Conservation (phyloP, 2,329 filamentous ascomycete genomes). For the Hypoxylon sp. region DNA sequence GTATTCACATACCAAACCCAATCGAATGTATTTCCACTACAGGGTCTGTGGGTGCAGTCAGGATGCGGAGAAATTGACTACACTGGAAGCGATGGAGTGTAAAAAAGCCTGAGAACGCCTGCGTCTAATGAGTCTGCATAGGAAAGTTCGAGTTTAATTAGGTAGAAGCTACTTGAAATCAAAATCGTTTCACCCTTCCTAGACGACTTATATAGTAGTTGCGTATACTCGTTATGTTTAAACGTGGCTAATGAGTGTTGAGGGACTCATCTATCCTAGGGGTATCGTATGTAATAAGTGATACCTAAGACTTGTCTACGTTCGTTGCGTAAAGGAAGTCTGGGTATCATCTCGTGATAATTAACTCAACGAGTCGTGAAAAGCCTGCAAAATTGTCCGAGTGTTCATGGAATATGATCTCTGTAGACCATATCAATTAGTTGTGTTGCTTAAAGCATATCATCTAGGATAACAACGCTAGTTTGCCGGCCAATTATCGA, state of each 20-base stretch:
- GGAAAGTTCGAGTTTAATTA: not conserved
- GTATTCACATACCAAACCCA: slow-evolving; percentile 43
- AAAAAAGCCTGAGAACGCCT: not conserved
- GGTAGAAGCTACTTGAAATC: not conserved
- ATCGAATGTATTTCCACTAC: slow-evolving; percentile 32
- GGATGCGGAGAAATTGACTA: slow-evolving; percentile 43
- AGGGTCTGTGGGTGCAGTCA: slow-evolving; percentile 45
- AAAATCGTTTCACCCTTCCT: not conserved
- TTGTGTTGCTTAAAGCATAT: too few relatives aligned
- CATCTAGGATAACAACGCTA: too few relatives aligned
- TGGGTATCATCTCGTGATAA: too few relatives aligned
- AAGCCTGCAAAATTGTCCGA: too few relatives aligned
- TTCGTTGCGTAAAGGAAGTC: too few relatives aligned
- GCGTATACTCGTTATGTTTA: not conserved
- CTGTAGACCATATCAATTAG: too few relatives aligned
- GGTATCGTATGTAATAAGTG: not conserved
- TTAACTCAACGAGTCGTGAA: too few relatives aligned
- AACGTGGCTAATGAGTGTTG: not conserved
- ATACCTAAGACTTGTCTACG: not conserved
- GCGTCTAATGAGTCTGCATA: not conserved
- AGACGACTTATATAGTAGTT: not conserved
- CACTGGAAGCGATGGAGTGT: slow-evolving; percentile 23
- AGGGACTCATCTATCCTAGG: too few relatives aligned
- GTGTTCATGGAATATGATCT: too few relatives aligned
- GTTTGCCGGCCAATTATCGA: too few relatives aligned